Percentiles rank a stretch among this genome's conserved stretches.
Conservation (phyloP, 345 rosid species). For the Trapa incisa region DNA sequence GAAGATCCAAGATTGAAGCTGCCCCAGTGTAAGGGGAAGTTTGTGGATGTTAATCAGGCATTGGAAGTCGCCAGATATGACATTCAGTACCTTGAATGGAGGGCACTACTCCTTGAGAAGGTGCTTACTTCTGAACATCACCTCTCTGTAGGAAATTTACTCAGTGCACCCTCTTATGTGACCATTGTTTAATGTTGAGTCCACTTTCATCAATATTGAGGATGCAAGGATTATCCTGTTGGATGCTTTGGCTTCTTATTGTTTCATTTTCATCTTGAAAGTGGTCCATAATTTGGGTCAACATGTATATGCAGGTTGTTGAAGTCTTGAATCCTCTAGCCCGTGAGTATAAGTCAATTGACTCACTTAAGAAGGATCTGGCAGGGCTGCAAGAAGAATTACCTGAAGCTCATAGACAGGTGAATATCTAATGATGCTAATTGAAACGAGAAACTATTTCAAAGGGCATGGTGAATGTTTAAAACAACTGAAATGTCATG, state of each 20-base stretch:
- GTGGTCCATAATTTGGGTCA: not conserved
- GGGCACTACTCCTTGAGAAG: conserved; percentile 93
- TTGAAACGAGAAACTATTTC: not conserved
- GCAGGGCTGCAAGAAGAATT: conserved; percentile 81
- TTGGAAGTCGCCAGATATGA: conserved; percentile 86
- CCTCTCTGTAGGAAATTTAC: not conserved
- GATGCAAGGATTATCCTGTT: not conserved
- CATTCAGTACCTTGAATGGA: conserved; percentile 89
- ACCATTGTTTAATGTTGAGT: not conserved
- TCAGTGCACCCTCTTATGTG: not conserved
- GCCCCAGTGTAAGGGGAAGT: conserved; percentile 73
- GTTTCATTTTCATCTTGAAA: not conserved
- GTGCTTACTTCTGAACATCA: conserved; percentile 16
- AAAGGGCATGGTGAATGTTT: not conserved
- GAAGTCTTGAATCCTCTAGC: conserved; percentile 95
- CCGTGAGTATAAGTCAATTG: conserved; percentile 89
- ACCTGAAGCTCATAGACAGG: conserved; percentile 83
- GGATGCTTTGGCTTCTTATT: not conserved
- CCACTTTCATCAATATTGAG: not conserved
- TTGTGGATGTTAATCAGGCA: conserved; percentile 79
- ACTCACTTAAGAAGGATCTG: conserved; percentile 80
- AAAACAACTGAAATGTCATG: not conserved
- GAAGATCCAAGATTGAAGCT: conserved; percentile 92
- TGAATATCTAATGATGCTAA: conserved; percentile 13
- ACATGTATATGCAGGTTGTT: conserved; percentile 44